Evolutionary conservation across 208 protist species (phyloP), one percentile per base, ranked within the genome.

Genomic region (Phytomonas sp.): DNA sequence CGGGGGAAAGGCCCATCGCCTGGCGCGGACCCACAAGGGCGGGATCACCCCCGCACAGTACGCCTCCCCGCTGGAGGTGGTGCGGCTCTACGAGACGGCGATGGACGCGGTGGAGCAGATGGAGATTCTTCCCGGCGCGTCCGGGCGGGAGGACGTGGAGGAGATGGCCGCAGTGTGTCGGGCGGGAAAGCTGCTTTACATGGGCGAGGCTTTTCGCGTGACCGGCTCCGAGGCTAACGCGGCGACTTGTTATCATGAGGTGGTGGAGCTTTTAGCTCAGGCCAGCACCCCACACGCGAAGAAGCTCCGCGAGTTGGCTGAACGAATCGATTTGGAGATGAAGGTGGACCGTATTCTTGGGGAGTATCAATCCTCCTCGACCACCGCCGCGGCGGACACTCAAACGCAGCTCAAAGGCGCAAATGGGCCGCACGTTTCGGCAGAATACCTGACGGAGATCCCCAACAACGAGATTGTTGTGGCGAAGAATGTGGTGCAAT

Each of bases 11-110:
- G 53, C 56, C 20, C 7, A n/a, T 7, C 68, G 43, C 6, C 2
- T 30, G 46, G 51, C 56, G 60, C 36, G 43, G 36, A 70, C 70
- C 13, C 74, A 20, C 36, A 81, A 82, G 64, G 76, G 68, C 28
- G 87, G 87, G 40, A 64, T 95, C 20, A 34, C 80, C 6, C 77
- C 85, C 11, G 68, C 78, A 67, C 90, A 93, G 74, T 93, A 83
- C 63, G 90, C 84, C 28, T 92, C 87, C 0, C 87, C 89, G 23
- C 73, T 92, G n/a, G 87, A 95, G 74, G 82, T 95, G 51, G 85
- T 89, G 53, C 90, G 87, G 0, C 79, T 95, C 17, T 95, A 89
- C 73, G 80, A 89, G 72, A 79, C 87, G 2, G 90, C 79, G 20
- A 63, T 81, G 13, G 82, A 86, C 28, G 81, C 79, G 29, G 73